These are phyloP conservation scores for Epichloe amarillans DNA, from an alignment of 2,329 filamentous ascomycete species.

Conservation along the genomic window DNA sequence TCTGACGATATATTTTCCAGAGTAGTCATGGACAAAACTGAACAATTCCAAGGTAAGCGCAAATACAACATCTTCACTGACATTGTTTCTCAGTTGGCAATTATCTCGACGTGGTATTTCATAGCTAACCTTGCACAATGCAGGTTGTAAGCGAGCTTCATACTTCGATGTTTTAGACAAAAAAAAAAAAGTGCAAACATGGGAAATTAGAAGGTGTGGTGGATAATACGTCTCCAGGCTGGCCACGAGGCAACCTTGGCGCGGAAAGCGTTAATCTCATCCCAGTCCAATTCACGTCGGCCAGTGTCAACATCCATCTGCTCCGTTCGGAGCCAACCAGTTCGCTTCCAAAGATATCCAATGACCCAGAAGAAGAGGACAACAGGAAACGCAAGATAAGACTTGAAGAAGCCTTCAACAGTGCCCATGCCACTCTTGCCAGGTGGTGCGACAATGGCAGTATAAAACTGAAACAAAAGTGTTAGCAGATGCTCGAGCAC, in stretches of 20 bases:
- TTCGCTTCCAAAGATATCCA: conserved; percentile 54
- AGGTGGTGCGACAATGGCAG: conserved; percentile 27
- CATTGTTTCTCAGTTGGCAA: not conserved
- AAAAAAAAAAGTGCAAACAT: no score
- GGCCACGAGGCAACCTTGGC: conserved; percentile 37
- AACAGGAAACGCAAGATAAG: conserved; percentile 40
- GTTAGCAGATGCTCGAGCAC: not conserved
- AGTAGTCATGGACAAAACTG: not conserved
- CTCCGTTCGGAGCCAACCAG: conserved; percentile 41
- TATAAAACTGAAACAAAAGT: conserved; percentile 29
- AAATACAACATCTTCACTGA: not conserved
- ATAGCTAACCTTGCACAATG: conserved; percentile 10
- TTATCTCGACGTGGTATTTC: conserved; percentile 12
- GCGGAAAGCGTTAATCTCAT: conserved; percentile 42
- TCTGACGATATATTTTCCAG: not conserved
- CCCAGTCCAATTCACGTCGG: conserved; percentile 53
- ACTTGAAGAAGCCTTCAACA: conserved; percentile 40
- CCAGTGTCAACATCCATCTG: conserved; percentile 58
- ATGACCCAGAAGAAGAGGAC: conserved; percentile 41
- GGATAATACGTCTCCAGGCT: conserved; percentile 30
- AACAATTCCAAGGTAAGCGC: not conserved
- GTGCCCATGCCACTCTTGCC: conserved; percentile 21
- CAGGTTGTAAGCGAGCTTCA: not conserved
- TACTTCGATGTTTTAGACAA: not conserved
- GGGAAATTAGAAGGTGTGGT: conserved; percentile 23